Evolutionary conservation across 2,329 filamentous ascomycete genomes (phyloP).

Genomic region (Lizonia empirigonia): DNA sequence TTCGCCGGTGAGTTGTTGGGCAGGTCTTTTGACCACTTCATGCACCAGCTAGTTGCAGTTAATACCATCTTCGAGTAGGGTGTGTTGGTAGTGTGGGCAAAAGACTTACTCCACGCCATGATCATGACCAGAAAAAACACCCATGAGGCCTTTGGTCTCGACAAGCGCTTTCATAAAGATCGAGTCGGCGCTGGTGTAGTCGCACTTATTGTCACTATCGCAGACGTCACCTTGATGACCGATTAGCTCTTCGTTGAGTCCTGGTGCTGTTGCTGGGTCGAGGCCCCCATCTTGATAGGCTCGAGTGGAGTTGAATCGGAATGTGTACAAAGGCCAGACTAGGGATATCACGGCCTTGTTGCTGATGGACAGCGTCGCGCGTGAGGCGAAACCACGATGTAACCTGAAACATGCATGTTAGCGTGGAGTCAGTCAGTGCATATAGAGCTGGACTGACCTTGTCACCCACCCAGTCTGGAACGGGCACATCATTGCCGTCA

Average conservation of each 20-base stretch:
- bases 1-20: constrained; percentile 38
- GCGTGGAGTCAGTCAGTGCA: background rate
- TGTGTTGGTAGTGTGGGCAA: no score
- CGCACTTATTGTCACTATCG: constrained; percentile 26
- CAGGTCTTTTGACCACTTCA: constrained; percentile 47
- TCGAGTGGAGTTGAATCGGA: constrained; percentile 38
- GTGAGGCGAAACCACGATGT: constrained; percentile 35
- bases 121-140: constrained; percentile 68
- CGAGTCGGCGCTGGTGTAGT: constrained; percentile 57
- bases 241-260: constrained; percentile 42
- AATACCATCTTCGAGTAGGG: background rate
- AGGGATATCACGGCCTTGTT: constrained; percentile 50
- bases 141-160: constrained; percentile 55
- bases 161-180: constrained; percentile 68
- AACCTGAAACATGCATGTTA: constrained; percentile 24
- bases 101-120: constrained; percentile 51
- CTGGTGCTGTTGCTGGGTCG: constrained; percentile 51
- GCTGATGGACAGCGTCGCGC: constrained; percentile 20
- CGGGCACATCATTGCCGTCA: constrained; percentile 18
- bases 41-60: constrained; percentile 39
- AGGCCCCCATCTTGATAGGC: constrained; percentile 55
- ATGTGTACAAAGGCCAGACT: constrained; percentile 64
- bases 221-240: constrained; percentile 30
- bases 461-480: constrained; percentile 28
- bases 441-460: constrained; percentile 18